Base-by-base conservation (phyloP, 2,329 filamentous ascomycete genomes). In the Aspergillus sp. region DNA sequence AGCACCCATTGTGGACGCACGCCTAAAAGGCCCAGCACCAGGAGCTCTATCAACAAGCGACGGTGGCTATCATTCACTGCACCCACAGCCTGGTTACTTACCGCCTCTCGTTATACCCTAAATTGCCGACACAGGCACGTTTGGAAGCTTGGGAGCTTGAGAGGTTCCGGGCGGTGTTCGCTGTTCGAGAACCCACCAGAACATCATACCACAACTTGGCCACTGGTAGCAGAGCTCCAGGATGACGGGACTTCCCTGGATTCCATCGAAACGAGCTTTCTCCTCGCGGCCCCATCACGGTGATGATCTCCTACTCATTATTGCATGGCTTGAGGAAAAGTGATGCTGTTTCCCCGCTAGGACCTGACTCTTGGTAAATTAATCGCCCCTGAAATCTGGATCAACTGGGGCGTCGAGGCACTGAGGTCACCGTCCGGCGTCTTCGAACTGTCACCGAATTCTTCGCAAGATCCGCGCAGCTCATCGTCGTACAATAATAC, bases 101-200 rank as follows among this genome's bases (percentile, higher is more conserved):
- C 50, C 55, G 56, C 37, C 48, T 27, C 50, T 47, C 27, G 34
- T 51, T 39, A 47, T 47, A 52, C 49, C 55, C 34, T 27, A 51
- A 37, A 40, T 34, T 41, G n/a, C 44, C 34, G 24, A 44, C 55
- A 57, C 42, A 57, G 53, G 49, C 53, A 57, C 49, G 17, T 30
- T 30, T 11, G 27, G 24, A 24, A 7, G 7, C 24, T 24, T 24
- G 24, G 27, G 8, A 30, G 27, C 9, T 30, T 19, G 30, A 7
- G 22, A 30, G 17, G 6, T 30, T 39, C 39, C 12, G 5, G 19
- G 42, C 52, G 19, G 45, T 54, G 30, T 13, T 37, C 34, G 5
- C 34, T 37, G 34, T 37, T 54, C 45, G 30, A 56, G 40, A 45
- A 56, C 44, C 47, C 45, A 45, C 41, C 41, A 52, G 48, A 46